A percentile compares a stretch with the other conserved stretches of the same genome.
Conservation (phyloP, 306 rosid species). For the Medicago truncatula region MtrunA17r5.0-ANR NC_053045.1:2636501-2637000, state of each 20-base stretch:
- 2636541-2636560: conserved; percentile 75
- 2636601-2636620: conserved; percentile 87
- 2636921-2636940: not conserved
- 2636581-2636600: conserved; percentile 93
- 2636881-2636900: too few relatives aligned
- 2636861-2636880: not conserved
- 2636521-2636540: conserved; percentile 82
- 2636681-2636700: conserved; percentile 86
- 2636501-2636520: conserved; percentile 59
- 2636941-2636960: too few relatives aligned
- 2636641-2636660: conserved; percentile 90
- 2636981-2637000: too few relatives aligned
- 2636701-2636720: conserved; percentile 75
- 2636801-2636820: not conserved
- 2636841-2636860: not conserved
- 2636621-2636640: conserved; percentile 87
- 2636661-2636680: conserved; percentile 92
- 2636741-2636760: conserved; percentile 77
- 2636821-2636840: conserved; percentile 5
- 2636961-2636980: too few relatives aligned
- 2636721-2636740: conserved; percentile 75
- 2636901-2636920: too few relatives aligned
- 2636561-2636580: conserved; percentile 94
- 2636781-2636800: conserved; percentile 85
- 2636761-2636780: conserved; percentile 81